phyloP scores from a whole-genome alignment of 805 yeast species.

The Candida sonorensis region DNA sequence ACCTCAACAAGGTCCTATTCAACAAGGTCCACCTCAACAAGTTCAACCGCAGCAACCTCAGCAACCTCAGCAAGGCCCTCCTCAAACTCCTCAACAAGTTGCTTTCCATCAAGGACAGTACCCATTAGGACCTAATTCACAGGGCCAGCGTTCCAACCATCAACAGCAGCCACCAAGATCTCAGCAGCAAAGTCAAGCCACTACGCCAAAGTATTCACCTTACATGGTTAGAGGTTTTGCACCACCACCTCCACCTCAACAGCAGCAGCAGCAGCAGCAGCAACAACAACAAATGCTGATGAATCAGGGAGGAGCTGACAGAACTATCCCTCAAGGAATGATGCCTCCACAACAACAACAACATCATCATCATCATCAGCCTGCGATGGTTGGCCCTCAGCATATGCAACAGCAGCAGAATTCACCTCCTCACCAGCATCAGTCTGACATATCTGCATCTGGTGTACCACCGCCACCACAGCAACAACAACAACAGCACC shows the following conservation, averaged over 20 bases:
- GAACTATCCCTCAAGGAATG: constrained; percentile 23
- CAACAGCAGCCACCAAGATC: no score
- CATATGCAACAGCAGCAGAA: constrained; percentile 15
- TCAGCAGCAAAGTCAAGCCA: no score
- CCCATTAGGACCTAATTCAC: no score
- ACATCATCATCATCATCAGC: constrained; percentile 23
- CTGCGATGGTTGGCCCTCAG: no score
- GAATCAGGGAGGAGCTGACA: constrained; percentile 11
- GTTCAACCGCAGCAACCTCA: constrained; percentile 1
- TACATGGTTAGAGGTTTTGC: no score
- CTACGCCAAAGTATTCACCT: no score
- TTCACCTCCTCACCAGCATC: constrained; percentile 9
- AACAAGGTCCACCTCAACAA: constrained; percentile 30
- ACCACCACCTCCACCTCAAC: no score
- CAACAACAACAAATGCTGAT: constrained; percentile 7
- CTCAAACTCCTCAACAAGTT: no score
- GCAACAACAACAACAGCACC: constrained; percentile 24
- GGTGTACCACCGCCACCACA: constrained; percentile 24
- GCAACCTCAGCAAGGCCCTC: constrained; percentile 4
- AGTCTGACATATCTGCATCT: constrained; percentile 15
- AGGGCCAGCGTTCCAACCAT: no score
- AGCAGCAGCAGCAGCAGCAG: constrained; percentile 17
- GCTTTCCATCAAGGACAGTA: no score
- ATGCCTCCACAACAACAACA: constrained; percentile 25
- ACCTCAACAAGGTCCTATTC: constrained; percentile 9